Evolutionary conservation across 2,329 filamentous ascomycete species (phyloP).

Genomic region (Zopfia rhizophila): DNA sequence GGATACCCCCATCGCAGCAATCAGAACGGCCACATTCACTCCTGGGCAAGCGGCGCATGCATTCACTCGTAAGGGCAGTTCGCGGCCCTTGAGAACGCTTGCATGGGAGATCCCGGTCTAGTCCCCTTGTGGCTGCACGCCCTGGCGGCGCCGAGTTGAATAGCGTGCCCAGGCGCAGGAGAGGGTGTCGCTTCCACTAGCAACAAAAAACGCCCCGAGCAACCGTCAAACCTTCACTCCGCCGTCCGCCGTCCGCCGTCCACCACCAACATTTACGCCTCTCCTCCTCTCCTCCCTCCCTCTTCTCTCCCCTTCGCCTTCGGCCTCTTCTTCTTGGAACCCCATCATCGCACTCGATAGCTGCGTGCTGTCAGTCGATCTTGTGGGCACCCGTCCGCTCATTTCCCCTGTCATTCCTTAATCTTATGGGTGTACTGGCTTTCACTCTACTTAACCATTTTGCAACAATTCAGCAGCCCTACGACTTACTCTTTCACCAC

Average conservation of each 20-base stretch:
- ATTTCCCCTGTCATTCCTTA: conserved; percentile 51
- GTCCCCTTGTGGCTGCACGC: too few relatives aligned
- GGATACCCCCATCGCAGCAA: too few relatives aligned
- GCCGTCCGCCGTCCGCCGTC: conserved; percentile 12
- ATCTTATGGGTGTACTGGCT: conserved; percentile 50
- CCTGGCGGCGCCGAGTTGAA: too few relatives aligned
- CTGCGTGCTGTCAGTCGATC: conserved; percentile 35
- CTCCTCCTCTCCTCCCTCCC: conserved; percentile 30
- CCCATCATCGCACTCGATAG: conserved; percentile 45
- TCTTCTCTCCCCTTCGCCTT: conserved; percentile 19
- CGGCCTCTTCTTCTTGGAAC: conserved; percentile 33
- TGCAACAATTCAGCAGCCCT: conserved; percentile 4
- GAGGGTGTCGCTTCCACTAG: conserved; percentile 1
- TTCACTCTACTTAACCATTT: conserved; percentile 34
- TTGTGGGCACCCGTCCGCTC: conserved; percentile 50
- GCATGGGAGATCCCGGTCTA: too few relatives aligned
- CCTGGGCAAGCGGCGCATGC: too few relatives aligned
- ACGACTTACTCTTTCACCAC: conserved; percentile 5
- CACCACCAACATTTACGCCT: conserved; percentile 28
- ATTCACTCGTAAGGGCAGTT: too few relatives aligned
- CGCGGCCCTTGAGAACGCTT: too few relatives aligned
- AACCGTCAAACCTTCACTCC: conserved; percentile 30
- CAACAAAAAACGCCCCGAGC: conserved; percentile 24
- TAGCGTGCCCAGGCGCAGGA: too few relatives aligned
- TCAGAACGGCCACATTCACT: too few relatives aligned